phyloP scores from a whole-genome alignment of 352 stramenopile species.

The Globisporangium recalcitrans region DNA sequence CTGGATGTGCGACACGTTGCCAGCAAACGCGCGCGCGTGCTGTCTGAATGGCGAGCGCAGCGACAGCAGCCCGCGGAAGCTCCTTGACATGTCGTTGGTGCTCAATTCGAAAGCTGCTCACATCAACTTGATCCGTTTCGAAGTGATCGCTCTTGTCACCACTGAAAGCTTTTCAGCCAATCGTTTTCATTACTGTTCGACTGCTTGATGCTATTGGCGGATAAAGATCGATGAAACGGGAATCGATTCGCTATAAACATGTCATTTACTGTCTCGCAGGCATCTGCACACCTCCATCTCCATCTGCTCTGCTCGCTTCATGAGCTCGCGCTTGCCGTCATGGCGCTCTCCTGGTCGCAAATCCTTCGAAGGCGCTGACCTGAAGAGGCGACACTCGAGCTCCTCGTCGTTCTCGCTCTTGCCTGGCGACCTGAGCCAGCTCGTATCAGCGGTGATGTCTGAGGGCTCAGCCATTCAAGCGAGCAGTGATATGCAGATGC shows the following conservation, averaged over 20 bases:
- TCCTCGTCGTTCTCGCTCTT: constrained; percentile 6
- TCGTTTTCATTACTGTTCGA: background rate
- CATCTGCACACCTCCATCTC: background rate
- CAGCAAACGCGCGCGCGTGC: background rate
- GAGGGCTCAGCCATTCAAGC: background rate
- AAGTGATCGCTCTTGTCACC: background rate
- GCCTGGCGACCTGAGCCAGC: background rate
- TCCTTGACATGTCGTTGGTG: no score
- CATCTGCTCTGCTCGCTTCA: background rate
- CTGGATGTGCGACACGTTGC: constrained; percentile 41
- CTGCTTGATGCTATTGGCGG: background rate
- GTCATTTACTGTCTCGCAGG: background rate
- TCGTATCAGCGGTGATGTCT: background rate
- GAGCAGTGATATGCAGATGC: background rate
- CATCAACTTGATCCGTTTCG: background rate
- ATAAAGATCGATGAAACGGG: background rate
- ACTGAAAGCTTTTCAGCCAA: constrained; percentile 9
- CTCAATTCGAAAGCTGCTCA: background rate
- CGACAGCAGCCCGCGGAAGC: background rate
- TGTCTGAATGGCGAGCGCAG: background rate
- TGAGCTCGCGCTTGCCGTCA: background rate
- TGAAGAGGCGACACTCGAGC: background rate
- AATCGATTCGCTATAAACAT: constrained; percentile 3
- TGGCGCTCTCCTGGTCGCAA: background rate
- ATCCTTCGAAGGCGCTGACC: background rate